Base-by-base conservation (phyloP, 1,284 basidiomycete genomes). In the Lentinus polychrous region DNA sequence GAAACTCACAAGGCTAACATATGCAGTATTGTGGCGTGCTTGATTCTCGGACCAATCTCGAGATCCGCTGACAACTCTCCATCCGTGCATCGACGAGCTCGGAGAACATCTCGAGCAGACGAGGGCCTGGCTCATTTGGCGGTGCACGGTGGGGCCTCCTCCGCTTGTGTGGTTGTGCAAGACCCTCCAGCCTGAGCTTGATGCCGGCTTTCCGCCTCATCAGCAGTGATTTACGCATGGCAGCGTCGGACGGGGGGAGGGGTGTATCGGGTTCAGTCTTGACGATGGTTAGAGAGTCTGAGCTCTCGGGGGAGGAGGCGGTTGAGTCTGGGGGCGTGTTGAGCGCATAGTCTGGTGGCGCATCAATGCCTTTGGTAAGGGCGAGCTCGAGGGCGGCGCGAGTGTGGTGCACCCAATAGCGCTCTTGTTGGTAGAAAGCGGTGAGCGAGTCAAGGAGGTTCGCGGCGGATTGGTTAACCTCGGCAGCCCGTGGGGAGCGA, bases 11-110 rank as follows among this genome's bases (percentile, higher is more conserved):
- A 20, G n/a, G 42, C 22, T 23, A 41, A 45, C 27, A 43, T 17
- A 44, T 27, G 39, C 33, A 41, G 27, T 40, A 49, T 22, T 15
- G 18, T 23, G 45, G 27, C 22, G 27, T 43, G 39, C 27, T 27
- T 5, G 57, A 66, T 61, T 75, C 73, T 55, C 73, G 71, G 34
- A 86, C 74, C 54, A 87, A 69, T 40, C 72, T 72, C 53, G 77
- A 76, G 43, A 84, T 69, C 33, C 82, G 70, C 53, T 81, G 71
- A 61, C 84, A 87, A 59, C 81, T 84, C 62, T 86, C 82, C 75
- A 87, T 79, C 46, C 85, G 74, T 5, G 78, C 71, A 56, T 85
- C 81, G 70, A 86, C 76, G 68, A 87, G 78, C 54, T 76, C 74
- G 49, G 80, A 80, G 59, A 83, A 86, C 69, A 80, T 75, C 56